Base-by-base conservation (phyloP, 2,329 filamentous ascomycete species). In the Cytospora leucostoma region DNA sequence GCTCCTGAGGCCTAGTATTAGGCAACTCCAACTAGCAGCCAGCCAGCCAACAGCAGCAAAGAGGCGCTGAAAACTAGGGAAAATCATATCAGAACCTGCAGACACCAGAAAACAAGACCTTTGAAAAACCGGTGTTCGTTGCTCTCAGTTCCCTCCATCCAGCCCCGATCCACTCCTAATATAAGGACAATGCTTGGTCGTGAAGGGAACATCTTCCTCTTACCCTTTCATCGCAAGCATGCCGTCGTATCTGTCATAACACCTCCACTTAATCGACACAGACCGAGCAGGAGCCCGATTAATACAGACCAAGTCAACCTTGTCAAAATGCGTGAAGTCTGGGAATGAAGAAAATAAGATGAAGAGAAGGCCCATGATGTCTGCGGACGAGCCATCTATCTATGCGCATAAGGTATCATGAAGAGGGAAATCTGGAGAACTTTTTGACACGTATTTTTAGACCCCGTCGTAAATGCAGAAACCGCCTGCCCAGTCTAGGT, bases 371-470 rank as follows among this genome's bases (percentile, higher is more conserved):
- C 70, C 70, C 72, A 71, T 67, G 68, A 67, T 69, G 69, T 72
- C 71, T 72, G 73, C 67, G 68, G 70, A 71, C 72, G 70, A 73
- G 71, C 73, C 68, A 71, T 72, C 73, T 70, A 73, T 80, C 78
- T 80, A 80, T 79, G 73, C 73, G 73, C 72, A 68, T 71, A 72
- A 80, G 79, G 80, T 82, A 82, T 82, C 80, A 80, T 80, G 76
- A 68, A 69, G 70, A 74, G 71, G 72, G 74, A 74, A 78, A 75
- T 74, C 73, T 73, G 71, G 72, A 72, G 75, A 75, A 79, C 78
- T 78, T 80, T 80, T 80, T 77, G 69, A 74, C 70, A 77, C 76
- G 77, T 76, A 74, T 76, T 77, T 78, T 76, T 76, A 73, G 78
- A 77, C 74, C 79, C 77, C 69, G 68, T 73, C 67, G 74, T 77